Evolutionary conservation across 1,139 yeast genomes (phyloP).

Genomic region (Diutina sp.): DNA sequence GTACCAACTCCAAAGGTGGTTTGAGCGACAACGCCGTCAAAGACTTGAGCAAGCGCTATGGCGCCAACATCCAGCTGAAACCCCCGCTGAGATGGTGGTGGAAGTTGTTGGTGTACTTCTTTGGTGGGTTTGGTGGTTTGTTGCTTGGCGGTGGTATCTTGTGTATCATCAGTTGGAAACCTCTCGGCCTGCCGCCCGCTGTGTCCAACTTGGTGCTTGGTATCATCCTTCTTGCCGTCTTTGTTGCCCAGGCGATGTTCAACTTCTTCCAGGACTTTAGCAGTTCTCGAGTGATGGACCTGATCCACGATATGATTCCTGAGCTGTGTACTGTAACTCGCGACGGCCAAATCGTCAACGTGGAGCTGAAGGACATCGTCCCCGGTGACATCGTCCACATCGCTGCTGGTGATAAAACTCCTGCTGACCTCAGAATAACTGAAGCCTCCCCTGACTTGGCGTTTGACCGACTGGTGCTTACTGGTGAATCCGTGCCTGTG

Average conservation of each 20-base stretch:
- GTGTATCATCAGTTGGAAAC: slow-evolving; percentile 36
- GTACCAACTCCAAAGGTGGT: slow-evolving; percentile 10
- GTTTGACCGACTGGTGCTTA: slow-evolving; percentile 22
- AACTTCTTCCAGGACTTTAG: slow-evolving; percentile 40
- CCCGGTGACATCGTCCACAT: slow-evolving; percentile 20
- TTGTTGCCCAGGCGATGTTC: slow-evolving; percentile 33
- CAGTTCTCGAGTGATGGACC: slow-evolving; percentile 35
- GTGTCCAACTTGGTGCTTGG: slow-evolving; percentile 34
- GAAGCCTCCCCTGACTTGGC: slow-evolving; percentile 15
- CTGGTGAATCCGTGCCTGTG: slow-evolving; percentile 22
- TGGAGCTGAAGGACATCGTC: slow-evolving; percentile 14
- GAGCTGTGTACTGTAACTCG: slow-evolving; percentile 16
- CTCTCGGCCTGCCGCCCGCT: slow-evolving; percentile 38
- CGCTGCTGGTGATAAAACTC: slow-evolving; percentile 16
- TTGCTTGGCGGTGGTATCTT: slow-evolving; percentile 33
- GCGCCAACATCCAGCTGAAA: slow-evolving; percentile 25
- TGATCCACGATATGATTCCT: slow-evolving; percentile 34
- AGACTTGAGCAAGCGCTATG: slow-evolving; percentile 12
- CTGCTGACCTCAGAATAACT: slow-evolving; percentile 20
- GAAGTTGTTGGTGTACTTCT: slow-evolving; percentile 25
- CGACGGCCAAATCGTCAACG: slow-evolving; percentile 8
- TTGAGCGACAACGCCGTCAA: slow-evolving; percentile 5
- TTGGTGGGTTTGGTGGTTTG: slow-evolving; percentile 39
- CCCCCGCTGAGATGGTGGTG: slow-evolving; percentile 20
- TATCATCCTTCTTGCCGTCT: slow-evolving; percentile 28